Percentiles rank a stretch among this genome's conserved stretches.
phyloP scores from a whole-genome alignment of 1,284 basidiomycete genomes.

The Cutaneotrichosporon cyanovorans region DNA sequence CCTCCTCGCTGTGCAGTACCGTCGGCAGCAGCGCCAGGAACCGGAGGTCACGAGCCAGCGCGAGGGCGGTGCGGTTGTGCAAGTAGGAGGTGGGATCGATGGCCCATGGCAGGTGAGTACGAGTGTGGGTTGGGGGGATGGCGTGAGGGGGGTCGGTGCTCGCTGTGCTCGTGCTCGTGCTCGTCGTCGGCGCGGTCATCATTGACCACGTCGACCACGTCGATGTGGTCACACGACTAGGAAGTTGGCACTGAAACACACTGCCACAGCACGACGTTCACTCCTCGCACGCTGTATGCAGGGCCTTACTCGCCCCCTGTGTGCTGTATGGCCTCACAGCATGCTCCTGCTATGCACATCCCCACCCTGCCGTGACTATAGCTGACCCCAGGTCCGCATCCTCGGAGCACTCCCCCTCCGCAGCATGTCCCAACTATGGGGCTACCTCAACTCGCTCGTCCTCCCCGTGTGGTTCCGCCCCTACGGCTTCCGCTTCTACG shows the following conservation, averaged over 20 bases:
- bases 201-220: background rate
- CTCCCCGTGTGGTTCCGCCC: slow-evolving; percentile 93
- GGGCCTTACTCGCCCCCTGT: no score
- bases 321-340: no score
- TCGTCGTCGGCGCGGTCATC: no score
- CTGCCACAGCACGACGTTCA: background rate
- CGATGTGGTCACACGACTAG: background rate
- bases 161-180: no score
- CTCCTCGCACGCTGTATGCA: no score
- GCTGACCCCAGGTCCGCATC: slow-evolving; percentile 71
- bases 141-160: background rate
- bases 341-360: no score
- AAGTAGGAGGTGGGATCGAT: slow-evolving; percentile 50
- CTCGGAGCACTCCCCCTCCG: slow-evolving; percentile 89
- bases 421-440: slow-evolving; percentile 91
- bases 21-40: slow-evolving; percentile 33
- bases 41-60: slow-evolving; percentile 40
- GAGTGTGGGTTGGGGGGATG: background rate
- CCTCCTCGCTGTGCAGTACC: slow-evolving; percentile 71
- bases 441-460: slow-evolving; percentile 83
- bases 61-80: slow-evolving; percentile 64
- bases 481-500: slow-evolving; percentile 76
- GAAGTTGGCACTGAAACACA: background rate
- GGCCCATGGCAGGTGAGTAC: slow-evolving; percentile 89
- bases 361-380: no score